Conservation (phyloP, 768 basidiomycete species). For the Dictyophora rubrovolvata region DNA sequence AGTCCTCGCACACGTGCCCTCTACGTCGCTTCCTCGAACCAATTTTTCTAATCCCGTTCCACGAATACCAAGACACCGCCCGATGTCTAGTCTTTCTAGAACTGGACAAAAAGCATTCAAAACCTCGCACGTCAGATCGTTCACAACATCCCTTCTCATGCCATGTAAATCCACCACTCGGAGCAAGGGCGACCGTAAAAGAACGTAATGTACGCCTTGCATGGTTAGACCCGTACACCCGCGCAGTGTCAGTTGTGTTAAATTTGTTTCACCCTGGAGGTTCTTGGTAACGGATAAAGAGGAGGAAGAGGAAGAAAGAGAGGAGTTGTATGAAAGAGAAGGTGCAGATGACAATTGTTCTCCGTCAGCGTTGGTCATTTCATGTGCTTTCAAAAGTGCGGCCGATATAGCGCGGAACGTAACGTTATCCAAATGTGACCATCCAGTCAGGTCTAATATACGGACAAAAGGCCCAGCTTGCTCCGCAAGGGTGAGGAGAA, state of each 20-base stretch:
- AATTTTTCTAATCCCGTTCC: slow-evolving; percentile 45
- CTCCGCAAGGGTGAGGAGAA: slow-evolving; percentile 44
- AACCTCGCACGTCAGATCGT: slow-evolving; percentile 63
- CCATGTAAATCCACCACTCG: slow-evolving; percentile 56
- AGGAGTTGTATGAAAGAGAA: slow-evolving; percentile 20
- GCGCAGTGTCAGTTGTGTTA: slow-evolving; percentile 59
- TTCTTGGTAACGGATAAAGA: not conserved
- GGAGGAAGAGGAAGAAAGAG: slow-evolving; percentile 10
- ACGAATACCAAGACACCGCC: slow-evolving; percentile 59
- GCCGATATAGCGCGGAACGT: slow-evolving; percentile 41
- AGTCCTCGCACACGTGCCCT: not conserved
- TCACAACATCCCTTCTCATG: slow-evolving; percentile 46
- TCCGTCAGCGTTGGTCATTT: not conserved
- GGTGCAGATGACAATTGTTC: not conserved
- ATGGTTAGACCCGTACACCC: slow-evolving; percentile 63
- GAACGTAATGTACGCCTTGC: slow-evolving; percentile 56
- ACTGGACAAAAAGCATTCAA: slow-evolving; percentile 48
- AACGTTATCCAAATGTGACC: slow-evolving; percentile 38
- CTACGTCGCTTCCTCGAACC: slow-evolving; percentile 24
- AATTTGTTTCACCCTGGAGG: slow-evolving; percentile 35
- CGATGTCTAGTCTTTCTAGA: slow-evolving; percentile 55
- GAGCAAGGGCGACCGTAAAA: slow-evolving; percentile 54
- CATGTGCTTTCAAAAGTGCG: not conserved
- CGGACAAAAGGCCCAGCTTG: slow-evolving; percentile 56
- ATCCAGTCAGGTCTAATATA: slow-evolving; percentile 53